Evolutionary conservation across 495 filamentous ascomycete species (phyloP), one percentile per base, ranked within the genome.

Genomic region (Penicillium paradoxum): DNA sequence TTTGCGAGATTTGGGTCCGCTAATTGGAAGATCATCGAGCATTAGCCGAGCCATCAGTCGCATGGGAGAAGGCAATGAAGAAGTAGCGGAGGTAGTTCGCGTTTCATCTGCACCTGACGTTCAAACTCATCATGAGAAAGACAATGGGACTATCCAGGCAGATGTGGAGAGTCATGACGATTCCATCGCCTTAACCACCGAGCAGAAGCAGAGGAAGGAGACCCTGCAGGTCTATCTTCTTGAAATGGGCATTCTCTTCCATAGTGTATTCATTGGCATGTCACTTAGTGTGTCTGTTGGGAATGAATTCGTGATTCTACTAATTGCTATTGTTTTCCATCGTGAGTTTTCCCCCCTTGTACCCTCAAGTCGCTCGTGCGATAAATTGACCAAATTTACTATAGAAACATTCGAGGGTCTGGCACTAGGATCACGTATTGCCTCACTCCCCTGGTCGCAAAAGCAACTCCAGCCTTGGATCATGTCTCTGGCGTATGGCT

Each of bases 241-340:
- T 6, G 87, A 91, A 63, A 82, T 86, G 36, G 87, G 87, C n/a
- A 90, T 90, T 53, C 71, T 91, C 3, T 90, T 90, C 58, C 87
- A 91, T 68, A 84, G 81, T 59, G 76, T 91, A 24, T 90, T 91
- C 55, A 91, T 91, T 54, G 87, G 87, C 53, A 89, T 91, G 84
- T 86, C 87, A 1, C 71, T 91, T 18, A 86, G 82, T 13, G 86
- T 90, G 1, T 83, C 86, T 0, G 81, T 81, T 0, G 87, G 86
- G 0, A 76, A 83, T 4, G 80, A 83, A 19, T 91, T 91, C 64
- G 74, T 83, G 40, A 81, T 90, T 19, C 82, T 91, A 45, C 67
- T 90, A 10, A 73, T 87, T 37, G 87, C 86, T 32, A 89, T 91
- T 47, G 71, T 79, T 14, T 89, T 91, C 61, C 87, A 91, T 56